Evolutionary conservation across 768 basidiomycete genomes (phyloP).

Genomic region (Rhizopogon sp.): DNA sequence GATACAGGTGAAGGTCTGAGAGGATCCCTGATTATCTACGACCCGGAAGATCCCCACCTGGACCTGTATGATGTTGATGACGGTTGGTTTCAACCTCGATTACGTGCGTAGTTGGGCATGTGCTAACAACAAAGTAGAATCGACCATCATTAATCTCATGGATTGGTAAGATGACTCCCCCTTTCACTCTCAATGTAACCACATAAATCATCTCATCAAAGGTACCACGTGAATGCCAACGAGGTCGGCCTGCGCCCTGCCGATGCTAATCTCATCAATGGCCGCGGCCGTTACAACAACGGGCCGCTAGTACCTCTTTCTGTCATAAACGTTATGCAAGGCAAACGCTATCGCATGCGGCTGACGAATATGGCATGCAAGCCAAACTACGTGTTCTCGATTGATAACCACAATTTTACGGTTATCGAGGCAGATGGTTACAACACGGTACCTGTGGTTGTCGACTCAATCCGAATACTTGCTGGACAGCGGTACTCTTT

Average conservation of each 20-base stretch:
- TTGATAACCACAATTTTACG: conserved; percentile 40
- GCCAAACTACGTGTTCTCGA: conserved; percentile 37
- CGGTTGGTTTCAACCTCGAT: conserved; percentile 2
- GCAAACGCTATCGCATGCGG: conserved; percentile 34
- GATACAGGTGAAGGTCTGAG: conserved; percentile 7
- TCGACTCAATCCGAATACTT: conserved; percentile 41
- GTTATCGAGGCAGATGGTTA: conserved; percentile 45
- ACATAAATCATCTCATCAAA: conserved; percentile 1
- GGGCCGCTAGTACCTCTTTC: conserved; percentile 31
- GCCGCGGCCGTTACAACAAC: conserved; percentile 30
- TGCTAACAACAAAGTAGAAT: conserved; percentile 11
- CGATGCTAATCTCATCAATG: conserved; percentile 27
- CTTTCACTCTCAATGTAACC: neutral
- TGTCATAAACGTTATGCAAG: conserved; percentile 28
- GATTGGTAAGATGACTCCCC: conserved; percentile 14
- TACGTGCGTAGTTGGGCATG: neutral
- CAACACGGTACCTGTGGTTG: conserved; percentile 30
- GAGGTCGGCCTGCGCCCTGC: neutral
- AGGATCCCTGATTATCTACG: conserved; percentile 35
- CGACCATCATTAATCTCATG: conserved; percentile 30
- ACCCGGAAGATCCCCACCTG: conserved; percentile 23
- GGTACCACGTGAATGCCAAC: conserved; percentile 5
- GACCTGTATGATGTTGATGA: conserved; percentile 31
- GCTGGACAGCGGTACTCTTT: conserved; percentile 51
- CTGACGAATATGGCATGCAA: conserved; percentile 42